These are phyloP conservation scores for Talaromyces sp. DNA, from an alignment of 2,329 filamentous ascomycete genomes.

Conservation along the genomic window DNA sequence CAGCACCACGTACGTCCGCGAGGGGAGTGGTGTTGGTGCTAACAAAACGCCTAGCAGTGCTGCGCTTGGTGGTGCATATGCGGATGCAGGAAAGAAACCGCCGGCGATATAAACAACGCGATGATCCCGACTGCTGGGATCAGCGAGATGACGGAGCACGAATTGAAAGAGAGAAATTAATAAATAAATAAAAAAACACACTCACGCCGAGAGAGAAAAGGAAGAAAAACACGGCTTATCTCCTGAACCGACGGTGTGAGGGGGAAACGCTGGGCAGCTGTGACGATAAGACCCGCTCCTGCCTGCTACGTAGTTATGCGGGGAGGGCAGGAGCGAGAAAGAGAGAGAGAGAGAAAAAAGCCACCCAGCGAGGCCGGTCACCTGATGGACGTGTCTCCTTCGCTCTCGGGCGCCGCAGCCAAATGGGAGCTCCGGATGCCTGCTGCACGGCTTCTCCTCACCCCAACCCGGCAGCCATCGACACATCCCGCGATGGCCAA, in stretches of 20 bases:
- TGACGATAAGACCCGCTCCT: slow-evolving; percentile 1
- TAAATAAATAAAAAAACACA: neutral
- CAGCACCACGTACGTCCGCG: neutral
- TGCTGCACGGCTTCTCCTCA: neutral
- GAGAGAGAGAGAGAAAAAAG: too few relatives aligned
- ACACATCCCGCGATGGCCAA: neutral
- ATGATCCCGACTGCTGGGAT: too few relatives aligned
- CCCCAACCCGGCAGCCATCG: neutral
- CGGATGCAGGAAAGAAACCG: neutral
- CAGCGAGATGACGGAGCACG: neutral
- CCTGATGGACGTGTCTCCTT: neutral
- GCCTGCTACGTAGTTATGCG: neutral
- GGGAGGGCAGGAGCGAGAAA: neutral
- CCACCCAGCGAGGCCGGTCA: neutral
- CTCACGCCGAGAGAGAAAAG: neutral
- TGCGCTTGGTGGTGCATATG: neutral
- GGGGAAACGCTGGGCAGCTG: neutral
- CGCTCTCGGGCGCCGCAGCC: too few relatives aligned
- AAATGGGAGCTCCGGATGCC: neutral
- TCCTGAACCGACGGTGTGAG: neutral
- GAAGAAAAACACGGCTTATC: neutral
- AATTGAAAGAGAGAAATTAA: neutral
- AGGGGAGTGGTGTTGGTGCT: neutral
- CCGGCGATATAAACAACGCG: neutral
- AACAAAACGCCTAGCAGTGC: neutral